phyloP scores from a whole-genome alignment of 352 stramenopile species.

The Elongisporangium prolatum region DNA sequence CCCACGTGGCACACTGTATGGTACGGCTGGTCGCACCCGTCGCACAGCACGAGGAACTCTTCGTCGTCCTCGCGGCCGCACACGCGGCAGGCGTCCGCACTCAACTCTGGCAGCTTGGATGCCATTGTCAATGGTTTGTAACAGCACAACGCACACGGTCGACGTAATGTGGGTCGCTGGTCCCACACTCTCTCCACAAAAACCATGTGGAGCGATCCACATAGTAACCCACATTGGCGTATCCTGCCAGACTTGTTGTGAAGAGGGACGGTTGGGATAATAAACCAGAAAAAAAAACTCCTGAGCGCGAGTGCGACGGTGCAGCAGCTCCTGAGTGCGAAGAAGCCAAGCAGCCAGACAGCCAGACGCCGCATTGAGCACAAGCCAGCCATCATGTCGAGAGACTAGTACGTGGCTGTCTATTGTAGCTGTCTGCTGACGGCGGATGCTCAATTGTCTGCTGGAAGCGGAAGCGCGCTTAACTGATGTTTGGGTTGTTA shows the following conservation, averaged over 20 bases:
- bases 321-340: background rate
- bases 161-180: background rate
- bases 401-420: conserved; percentile 60
- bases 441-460: conserved; percentile 8
- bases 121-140: conserved; percentile 15
- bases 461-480: conserved; percentile 2
- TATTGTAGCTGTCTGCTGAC: conserved; percentile 4
- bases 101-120: conserved; percentile 27
- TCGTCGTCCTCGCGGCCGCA: conserved; percentile 73
- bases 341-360: background rate
- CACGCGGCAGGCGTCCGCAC: conserved; percentile 74
- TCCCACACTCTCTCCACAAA: background rate
- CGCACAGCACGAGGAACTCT: conserved; percentile 74
- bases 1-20: conserved; percentile 70
- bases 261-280: background rate
- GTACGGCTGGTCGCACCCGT: conserved; percentile 73
- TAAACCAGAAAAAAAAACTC: background rate
- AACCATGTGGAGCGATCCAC: background rate
- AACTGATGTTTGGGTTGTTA: conserved; percentile 4
- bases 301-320: background rate
- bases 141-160: conserved; percentile 8
- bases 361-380: conserved; percentile 1
- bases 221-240: background rate
- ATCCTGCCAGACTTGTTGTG: background rate
- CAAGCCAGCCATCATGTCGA: conserved; percentile 46